A percentile compares a stretch with the other conserved stretches of the same genome.
These are phyloP conservation scores for Talaromyces albobiverticillius DNA, from an alignment of 2,329 filamentous ascomycete genomes.

Conservation along the genomic window DNA sequence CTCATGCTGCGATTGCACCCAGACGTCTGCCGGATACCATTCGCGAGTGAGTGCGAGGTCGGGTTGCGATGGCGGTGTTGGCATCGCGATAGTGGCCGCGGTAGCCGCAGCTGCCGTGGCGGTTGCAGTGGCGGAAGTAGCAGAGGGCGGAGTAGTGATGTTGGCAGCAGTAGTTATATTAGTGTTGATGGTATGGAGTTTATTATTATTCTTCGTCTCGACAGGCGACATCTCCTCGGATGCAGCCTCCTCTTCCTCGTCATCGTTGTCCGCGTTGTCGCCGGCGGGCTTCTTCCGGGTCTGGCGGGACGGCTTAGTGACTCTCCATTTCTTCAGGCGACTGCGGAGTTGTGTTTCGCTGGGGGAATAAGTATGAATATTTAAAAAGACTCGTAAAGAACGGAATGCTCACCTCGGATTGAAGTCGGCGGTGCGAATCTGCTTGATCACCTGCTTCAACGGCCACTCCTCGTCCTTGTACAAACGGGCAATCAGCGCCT, in stretches of 20 bases:
- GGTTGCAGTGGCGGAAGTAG: too few relatives aligned
- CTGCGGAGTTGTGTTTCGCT: slow-evolving; percentile 46
- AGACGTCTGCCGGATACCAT: slow-evolving; percentile 12
- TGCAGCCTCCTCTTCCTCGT: slow-evolving; percentile 21
- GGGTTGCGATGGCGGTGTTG: slow-evolving; percentile 8
- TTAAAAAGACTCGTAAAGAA: neutral
- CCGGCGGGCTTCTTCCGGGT: slow-evolving; percentile 38
- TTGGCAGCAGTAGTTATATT: neutral
- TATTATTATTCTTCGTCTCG: slow-evolving; percentile 2
- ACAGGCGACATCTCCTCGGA: slow-evolving; percentile 20
- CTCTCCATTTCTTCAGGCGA: slow-evolving; percentile 44
- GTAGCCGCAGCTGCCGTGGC: too few relatives aligned
- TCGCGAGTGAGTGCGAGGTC: slow-evolving; percentile 6
- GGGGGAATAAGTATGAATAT: neutral
- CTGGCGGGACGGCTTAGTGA: slow-evolving; percentile 44
- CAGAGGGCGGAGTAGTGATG: too few relatives aligned
- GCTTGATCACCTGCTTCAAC: slow-evolving; percentile 44
- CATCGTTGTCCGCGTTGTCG: slow-evolving; percentile 12
- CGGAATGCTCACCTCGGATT: slow-evolving; percentile 37
- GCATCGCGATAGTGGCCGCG: slow-evolving; percentile 6
- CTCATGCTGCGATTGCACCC: slow-evolving; percentile 12
- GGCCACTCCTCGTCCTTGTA: slow-evolving; percentile 47
- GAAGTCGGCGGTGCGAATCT: slow-evolving; percentile 41
- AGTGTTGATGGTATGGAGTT: neutral
- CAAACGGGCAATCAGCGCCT: slow-evolving; percentile 37